A percentile compares a stretch with the other conserved stretches of the same genome.
Evolutionary conservation across 2,329 filamentous ascomycete genomes (phyloP).

Genomic region (Fusarium verrucosum): DNA sequence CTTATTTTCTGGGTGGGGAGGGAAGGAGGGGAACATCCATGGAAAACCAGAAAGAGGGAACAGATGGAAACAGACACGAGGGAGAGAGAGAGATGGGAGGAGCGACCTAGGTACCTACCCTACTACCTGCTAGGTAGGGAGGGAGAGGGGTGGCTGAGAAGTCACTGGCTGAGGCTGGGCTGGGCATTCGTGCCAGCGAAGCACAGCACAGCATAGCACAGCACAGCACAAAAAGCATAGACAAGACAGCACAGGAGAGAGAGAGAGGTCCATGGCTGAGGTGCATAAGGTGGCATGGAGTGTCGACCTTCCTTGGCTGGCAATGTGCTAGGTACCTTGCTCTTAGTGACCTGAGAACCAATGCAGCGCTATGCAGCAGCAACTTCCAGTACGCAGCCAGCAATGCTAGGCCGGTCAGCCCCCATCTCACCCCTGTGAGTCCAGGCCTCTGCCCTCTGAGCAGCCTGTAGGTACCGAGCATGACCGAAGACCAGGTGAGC

Average conservation of each 20-base stretch:
- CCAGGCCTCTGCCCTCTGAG: constrained; percentile 18
- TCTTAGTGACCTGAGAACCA: constrained; percentile 22
- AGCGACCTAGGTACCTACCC: too few relatives aligned
- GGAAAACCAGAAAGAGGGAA: constrained; percentile 38
- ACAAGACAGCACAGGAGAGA: background rate
- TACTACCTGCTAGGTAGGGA: too few relatives aligned
- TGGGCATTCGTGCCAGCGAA: constrained; percentile 44
- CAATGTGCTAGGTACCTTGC: constrained; percentile 1
- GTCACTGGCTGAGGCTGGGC: constrained; percentile 42
- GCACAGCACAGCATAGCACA: constrained; percentile 26
- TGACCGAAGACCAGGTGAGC: constrained; percentile 27
- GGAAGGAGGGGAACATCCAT: constrained; percentile 41
- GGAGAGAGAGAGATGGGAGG: constrained; percentile 29
- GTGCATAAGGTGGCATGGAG: constrained; percentile 16
- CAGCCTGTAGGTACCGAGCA: constrained; percentile 9
- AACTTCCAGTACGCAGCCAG: constrained; percentile 28
- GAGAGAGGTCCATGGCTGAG: background rate
- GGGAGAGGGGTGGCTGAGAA: constrained; percentile 47
- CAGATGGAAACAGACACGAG: background rate
- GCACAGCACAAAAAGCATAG: constrained; percentile 18
- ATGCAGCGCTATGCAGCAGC: constrained; percentile 37
- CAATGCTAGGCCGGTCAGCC: constrained; percentile 21
- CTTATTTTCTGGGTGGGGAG: constrained; percentile 43
- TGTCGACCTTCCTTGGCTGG: constrained; percentile 28
- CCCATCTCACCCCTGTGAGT: constrained; percentile 26